Evolutionary conservation across 495 filamentous ascomycete genomes (phyloP).

Genomic region (Rostrohypoxylon terebratum): DNA sequence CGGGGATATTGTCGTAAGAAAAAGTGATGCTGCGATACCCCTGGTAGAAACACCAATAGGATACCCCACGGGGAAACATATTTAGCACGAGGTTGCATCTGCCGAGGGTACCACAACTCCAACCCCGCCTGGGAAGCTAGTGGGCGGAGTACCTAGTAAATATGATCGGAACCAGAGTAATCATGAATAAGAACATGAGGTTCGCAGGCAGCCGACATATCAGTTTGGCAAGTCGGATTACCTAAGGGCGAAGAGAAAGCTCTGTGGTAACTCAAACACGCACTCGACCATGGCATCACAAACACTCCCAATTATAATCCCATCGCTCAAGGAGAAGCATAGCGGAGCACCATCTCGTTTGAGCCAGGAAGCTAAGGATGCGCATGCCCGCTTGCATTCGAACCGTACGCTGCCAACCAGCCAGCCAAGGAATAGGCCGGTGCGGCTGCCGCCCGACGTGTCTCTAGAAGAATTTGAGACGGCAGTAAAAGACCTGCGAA

Average conservation of each 20-base stretch:
- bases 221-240: neutral
- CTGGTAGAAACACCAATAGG: neutral
- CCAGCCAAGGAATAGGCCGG: slow-evolving; percentile 44
- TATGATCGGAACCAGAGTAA: slow-evolving; percentile 13
- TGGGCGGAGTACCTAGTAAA: neutral
- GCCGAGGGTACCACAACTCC: slow-evolving; percentile 35
- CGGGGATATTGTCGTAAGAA: no score
- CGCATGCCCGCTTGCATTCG: slow-evolving; percentile 48
- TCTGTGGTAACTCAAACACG: neutral
- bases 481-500: slow-evolving; percentile 52
- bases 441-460: slow-evolving; percentile 56
- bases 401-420: slow-evolving; percentile 52
- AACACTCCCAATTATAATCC: slow-evolving; percentile 27
- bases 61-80: slow-evolving; percentile 4
- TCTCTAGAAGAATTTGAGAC: slow-evolving; percentile 51
- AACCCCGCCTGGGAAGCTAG: slow-evolving; percentile 37
- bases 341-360: slow-evolving; percentile 51
- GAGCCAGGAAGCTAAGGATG: slow-evolving; percentile 46
- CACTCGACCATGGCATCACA: slow-evolving; percentile 25
- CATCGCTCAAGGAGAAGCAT: slow-evolving; percentile 40
- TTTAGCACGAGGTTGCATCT: slow-evolving; percentile 26
- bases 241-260: neutral
- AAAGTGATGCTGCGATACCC: no score
- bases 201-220: slow-evolving; percentile 9
- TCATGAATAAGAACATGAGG: slow-evolving; percentile 26